phyloP scores from a whole-genome alignment of 768 basidiomycete genomes.

The Pholiota conissans region DNA sequence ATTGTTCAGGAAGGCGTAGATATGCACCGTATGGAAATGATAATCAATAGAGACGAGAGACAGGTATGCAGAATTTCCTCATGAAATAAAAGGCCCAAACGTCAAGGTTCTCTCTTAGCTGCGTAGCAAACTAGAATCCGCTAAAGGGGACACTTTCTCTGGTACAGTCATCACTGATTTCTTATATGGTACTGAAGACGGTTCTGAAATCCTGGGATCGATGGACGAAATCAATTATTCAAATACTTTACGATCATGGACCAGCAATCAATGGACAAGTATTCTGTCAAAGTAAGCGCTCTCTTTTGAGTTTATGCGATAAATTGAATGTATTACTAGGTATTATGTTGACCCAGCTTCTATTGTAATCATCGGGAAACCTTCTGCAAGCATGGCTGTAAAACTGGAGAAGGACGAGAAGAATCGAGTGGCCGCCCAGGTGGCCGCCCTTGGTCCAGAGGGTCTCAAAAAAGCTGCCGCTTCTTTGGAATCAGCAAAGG shows the following conservation, averaged over 20 bases:
- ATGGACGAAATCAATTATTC: slow-evolving; percentile 83
- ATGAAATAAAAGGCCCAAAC: slow-evolving; percentile 4
- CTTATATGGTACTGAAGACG: slow-evolving; percentile 82
- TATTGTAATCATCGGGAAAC: slow-evolving; percentile 82
- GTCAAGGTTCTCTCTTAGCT: slow-evolving; percentile 56
- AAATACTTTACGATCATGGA: slow-evolving; percentile 66
- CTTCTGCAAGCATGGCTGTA: slow-evolving; percentile 81
- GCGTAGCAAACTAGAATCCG: slow-evolving; percentile 80
- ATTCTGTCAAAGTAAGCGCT: slow-evolving; percentile 66
- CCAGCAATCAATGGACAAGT: slow-evolving; percentile 70
- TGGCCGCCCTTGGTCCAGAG: slow-evolving; percentile 69
- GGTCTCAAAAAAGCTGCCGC: slow-evolving; percentile 73
- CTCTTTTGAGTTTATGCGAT: not conserved
- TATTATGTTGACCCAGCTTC: slow-evolving; percentile 76
- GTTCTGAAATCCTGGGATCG: slow-evolving; percentile 68
- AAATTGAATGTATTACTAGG: slow-evolving; percentile 37
- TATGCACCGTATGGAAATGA: slow-evolving; percentile 86
- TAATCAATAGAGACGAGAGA: slow-evolving; percentile 85
- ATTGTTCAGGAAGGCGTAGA: slow-evolving; percentile 80
- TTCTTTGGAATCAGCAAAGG: slow-evolving; percentile 79
- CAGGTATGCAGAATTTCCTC: slow-evolving; percentile 52
- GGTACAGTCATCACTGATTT: slow-evolving; percentile 78
- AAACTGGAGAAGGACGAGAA: slow-evolving; percentile 83
- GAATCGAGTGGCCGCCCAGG: slow-evolving; percentile 68
- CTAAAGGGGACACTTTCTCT: slow-evolving; percentile 80